Evolutionary conservation across 495 filamentous ascomycete genomes (phyloP).

Genomic region (Tuber umbilicatum): DNA sequence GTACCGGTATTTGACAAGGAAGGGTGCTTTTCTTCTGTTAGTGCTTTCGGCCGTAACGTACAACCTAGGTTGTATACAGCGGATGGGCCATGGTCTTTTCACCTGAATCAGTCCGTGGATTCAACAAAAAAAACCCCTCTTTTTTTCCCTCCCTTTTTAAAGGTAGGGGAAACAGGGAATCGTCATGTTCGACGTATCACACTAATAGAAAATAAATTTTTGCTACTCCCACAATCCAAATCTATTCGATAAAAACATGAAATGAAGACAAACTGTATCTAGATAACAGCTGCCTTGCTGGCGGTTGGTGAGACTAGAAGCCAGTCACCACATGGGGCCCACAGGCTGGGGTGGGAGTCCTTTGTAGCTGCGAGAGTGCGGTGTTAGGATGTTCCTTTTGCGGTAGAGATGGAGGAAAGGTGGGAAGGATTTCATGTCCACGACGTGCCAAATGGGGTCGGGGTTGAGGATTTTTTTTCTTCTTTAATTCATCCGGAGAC

Average conservation of each 20-base stretch:
- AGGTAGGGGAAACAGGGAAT: too few relatives aligned
- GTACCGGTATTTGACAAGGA: too few relatives aligned
- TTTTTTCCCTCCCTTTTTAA: too few relatives aligned
- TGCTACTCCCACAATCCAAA: background rate
- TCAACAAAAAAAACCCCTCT: too few relatives aligned
- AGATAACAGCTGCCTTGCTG: background rate
- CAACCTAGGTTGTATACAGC: too few relatives aligned
- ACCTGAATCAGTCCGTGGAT: too few relatives aligned
- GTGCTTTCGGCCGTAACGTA: too few relatives aligned
- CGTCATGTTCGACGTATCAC: background rate
- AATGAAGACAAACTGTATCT: background rate
- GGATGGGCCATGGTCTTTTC: too few relatives aligned
- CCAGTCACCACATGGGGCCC: background rate
- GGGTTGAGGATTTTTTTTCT: background rate
- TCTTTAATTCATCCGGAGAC: background rate
- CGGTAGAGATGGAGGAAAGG: background rate
- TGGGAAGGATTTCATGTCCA: background rate
- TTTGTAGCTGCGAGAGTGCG: background rate
- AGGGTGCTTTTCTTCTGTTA: too few relatives aligned
- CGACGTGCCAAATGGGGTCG: background rate
- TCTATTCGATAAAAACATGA: background rate
- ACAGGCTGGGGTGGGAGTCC: background rate
- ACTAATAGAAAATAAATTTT: background rate
- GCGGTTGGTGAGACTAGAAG: background rate
- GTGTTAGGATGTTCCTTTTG: background rate